These are phyloP conservation scores for Boletus sp. DNA, from an alignment of 768 basidiomycete genomes.

Conservation along the genomic window DNA sequence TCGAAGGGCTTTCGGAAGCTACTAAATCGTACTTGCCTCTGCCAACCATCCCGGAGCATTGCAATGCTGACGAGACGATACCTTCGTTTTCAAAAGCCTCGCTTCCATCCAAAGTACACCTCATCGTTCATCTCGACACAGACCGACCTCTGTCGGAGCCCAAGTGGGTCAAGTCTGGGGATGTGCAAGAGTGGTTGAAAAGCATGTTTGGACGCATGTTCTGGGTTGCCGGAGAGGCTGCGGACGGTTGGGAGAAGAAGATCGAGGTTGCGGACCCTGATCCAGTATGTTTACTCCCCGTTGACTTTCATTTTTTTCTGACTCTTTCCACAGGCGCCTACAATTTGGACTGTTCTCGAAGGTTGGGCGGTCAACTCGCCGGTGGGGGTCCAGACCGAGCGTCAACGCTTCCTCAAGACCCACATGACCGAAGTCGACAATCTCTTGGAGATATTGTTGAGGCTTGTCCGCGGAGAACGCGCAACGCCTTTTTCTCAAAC, in stretches of 20 bases:
- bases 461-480: slow-evolving; percentile 88
- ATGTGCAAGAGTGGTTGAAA: slow-evolving; percentile 90
- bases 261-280: slow-evolving; percentile 92
- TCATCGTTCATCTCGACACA: slow-evolving; percentile 81
- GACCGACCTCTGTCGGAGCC: slow-evolving; percentile 90
- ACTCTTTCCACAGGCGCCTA: slow-evolving; percentile 65
- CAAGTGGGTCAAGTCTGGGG: slow-evolving; percentile 94
- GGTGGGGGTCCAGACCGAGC: slow-evolving; percentile 69
- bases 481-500: slow-evolving; percentile 68
- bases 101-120: slow-evolving; percentile 55
- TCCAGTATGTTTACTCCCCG: slow-evolving; percentile 59
- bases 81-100: slow-evolving; percentile 65
- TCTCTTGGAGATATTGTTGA: slow-evolving; percentile 87
- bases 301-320: neutral
- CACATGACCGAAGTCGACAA: slow-evolving; percentile 87
- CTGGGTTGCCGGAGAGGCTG: slow-evolving; percentile 78
- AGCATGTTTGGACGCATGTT: slow-evolving; percentile 88
- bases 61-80: slow-evolving; percentile 58
- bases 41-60: slow-evolving; percentile 40
- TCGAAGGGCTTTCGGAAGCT: slow-evolving; percentile 70
- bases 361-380: slow-evolving; percentile 86
- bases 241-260: slow-evolving; percentile 94
- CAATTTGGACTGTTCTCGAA: slow-evolving; percentile 87
- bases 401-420: slow-evolving; percentile 85
- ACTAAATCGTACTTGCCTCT: slow-evolving; percentile 70